Base-by-base conservation (phyloP, 139 green algal species). In the Pycnococcus provasolii region DNA sequence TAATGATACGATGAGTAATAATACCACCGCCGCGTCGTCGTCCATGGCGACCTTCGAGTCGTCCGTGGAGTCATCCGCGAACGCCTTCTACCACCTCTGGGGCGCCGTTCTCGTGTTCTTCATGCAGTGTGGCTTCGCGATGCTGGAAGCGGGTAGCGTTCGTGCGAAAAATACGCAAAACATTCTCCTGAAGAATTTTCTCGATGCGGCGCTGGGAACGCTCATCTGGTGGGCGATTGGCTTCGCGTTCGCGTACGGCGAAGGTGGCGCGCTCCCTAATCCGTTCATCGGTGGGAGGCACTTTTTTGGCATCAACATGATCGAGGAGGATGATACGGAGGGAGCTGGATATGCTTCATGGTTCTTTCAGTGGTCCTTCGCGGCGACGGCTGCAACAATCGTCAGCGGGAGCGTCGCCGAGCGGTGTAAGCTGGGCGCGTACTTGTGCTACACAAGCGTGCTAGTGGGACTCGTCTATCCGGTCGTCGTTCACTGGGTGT, bases 101-200 rank as follows among this genome's bases (percentile, higher is more conserved):
- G 79, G 53, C n/a, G 75, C 74, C 46, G 85, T 79, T 3, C 70
- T 90, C 1, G 83, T 89, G 7, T 88, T 91, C 70, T 58, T 88
- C 54, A 90, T 90, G 83, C 85, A 91, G 65, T 80, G 73, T 26
- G 84, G 84, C n/a, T 89, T 88, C 51, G 84, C 80, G 8, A 42
- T 67, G 85, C 73, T 90, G 1, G 86, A 80, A 68, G 82, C 80
- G 45, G 84, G 85, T 26, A 81, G 81, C 15, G 84, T 89, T 50
- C 78, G 84, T 42, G 78, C 72, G 51, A 88, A 87, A 72, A 89
- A 88, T 78, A 86, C 84, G 5, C 82, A 86, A 79, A 91, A 89
- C 74, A 91, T 91, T 61, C 62, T 91, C 42, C 80, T 89, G 40
- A 78, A 85, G 74, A 91, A 85, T 15, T 71, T 91, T 2, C 67